Conservation (phyloP, 176 grass and related monocot species). For the Stipa capillata region DNA sequence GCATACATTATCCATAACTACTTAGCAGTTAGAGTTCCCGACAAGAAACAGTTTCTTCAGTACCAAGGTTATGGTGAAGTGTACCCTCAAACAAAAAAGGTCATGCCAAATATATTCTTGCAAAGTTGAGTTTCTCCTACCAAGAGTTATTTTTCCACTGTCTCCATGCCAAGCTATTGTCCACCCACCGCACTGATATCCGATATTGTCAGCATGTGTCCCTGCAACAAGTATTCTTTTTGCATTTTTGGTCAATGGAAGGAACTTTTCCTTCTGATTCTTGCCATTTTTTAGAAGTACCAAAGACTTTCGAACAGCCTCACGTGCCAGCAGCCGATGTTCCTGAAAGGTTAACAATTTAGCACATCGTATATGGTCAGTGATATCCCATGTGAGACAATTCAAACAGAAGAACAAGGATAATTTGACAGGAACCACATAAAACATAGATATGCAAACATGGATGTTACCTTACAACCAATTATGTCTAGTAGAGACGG, state of each 20-base stretch:
- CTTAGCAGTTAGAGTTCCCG: too few species aligned
- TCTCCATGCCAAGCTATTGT: constrained; percentile 66
- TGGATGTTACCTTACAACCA: constrained; percentile 58
- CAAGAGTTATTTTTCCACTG: constrained; percentile 63
- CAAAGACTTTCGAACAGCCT: constrained; percentile 77
- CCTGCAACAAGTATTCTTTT: constrained; percentile 70
- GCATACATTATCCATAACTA: neutral
- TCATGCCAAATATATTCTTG: neutral
- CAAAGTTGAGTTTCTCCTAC: constrained; percentile 23
- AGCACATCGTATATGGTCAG: neutral
- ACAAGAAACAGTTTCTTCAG: neutral
- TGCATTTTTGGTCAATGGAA: constrained; percentile 66
- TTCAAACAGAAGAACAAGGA: neutral
- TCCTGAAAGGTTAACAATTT: constrained; percentile 34
- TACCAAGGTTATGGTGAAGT: neutral
- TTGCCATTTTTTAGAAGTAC: constrained; percentile 95
- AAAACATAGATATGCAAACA: neutral
- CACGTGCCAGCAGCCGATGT: constrained; percentile 60
- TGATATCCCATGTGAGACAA: neutral
- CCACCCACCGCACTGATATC: constrained; percentile 89
- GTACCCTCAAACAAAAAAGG: neutral
- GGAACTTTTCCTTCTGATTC: constrained; percentile 43
- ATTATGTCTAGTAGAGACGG: constrained; percentile 43
- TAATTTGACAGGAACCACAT: neutral
- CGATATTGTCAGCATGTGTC: constrained; percentile 72